Conservation (phyloP, 2,329 filamentous ascomycete species). For the Aspergillus fijiensis region DNA sequence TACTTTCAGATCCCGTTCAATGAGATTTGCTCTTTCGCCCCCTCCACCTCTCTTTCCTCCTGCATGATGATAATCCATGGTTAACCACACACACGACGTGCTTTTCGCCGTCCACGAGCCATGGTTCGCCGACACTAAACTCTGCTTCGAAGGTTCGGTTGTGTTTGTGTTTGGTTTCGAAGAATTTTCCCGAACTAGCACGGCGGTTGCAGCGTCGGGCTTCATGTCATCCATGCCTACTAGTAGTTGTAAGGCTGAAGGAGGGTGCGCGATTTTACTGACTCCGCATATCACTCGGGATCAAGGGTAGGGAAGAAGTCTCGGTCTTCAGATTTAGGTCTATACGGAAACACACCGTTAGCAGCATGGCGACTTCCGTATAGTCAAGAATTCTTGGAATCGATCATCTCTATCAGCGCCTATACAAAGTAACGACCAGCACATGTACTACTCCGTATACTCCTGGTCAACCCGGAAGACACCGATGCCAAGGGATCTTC, state of each 20-base stretch:
- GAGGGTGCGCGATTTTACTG: not conserved
- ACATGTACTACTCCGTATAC: too few relatives aligned
- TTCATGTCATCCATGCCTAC: not conserved
- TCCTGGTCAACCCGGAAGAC: not conserved
- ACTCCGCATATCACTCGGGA: not conserved
- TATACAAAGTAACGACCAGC: too few relatives aligned
- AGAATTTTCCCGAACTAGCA: constrained; percentile 2
- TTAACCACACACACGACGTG: not conserved
- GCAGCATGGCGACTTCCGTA: not conserved
- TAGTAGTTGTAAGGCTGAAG: not conserved
- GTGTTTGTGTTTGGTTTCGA: not conserved
- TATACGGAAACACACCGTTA: too few relatives aligned
- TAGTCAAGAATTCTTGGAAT: too few relatives aligned
- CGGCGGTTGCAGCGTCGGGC: not conserved
- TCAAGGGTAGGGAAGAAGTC: not conserved
- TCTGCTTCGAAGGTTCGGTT: not conserved
- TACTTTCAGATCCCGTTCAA: not conserved
- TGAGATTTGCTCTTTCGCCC: not conserved
- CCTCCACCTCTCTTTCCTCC: not conserved
- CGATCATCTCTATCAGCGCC: too few relatives aligned
- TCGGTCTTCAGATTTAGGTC: too few relatives aligned
- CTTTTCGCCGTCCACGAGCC: not conserved
- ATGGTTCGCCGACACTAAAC: not conserved
- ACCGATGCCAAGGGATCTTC: constrained; percentile 21
- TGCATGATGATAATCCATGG: not conserved